phyloP scores from a whole-genome alignment of 2,329 filamentous ascomycete species.

The Nemania abortiva region DNA sequence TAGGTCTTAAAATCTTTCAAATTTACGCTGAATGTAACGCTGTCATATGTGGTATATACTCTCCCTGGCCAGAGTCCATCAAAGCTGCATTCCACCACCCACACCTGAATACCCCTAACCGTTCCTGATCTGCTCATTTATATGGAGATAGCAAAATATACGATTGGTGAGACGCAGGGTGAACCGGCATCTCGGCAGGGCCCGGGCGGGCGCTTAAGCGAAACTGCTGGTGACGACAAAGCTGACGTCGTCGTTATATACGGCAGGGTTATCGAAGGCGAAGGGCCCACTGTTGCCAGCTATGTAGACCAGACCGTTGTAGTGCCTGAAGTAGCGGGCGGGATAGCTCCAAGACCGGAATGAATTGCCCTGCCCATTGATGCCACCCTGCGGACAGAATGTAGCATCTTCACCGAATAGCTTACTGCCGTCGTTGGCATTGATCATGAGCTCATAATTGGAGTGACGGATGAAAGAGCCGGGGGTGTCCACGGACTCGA shows the following conservation, averaged over 20 bases:
- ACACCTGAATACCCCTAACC: neutral
- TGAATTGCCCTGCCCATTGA: conserved; percentile 63
- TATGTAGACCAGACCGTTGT: conserved; percentile 54
- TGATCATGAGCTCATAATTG: conserved; percentile 63
- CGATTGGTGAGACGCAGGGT: neutral
- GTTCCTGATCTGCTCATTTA: neutral
- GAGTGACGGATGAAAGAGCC: conserved; percentile 70
- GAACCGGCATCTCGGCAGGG: neutral
- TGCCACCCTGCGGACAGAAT: conserved; percentile 67
- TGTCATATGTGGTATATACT: neutral
- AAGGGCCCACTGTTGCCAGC: conserved; percentile 52
- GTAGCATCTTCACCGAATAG: conserved; percentile 71
- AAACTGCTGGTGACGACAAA: conserved; percentile 61
- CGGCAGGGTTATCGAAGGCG: conserved; percentile 61
- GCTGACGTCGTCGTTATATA: conserved; percentile 67
- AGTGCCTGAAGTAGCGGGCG: conserved; percentile 67
- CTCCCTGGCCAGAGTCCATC: neutral
- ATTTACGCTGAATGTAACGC: too few relatives aligned
- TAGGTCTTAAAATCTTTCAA: too few relatives aligned
- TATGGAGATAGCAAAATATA: neutral
- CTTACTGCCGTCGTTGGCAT: conserved; percentile 66
- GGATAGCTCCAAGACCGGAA: conserved; percentile 71
- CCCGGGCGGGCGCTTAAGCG: conserved; percentile 38
- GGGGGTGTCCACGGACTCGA: conserved; percentile 69
- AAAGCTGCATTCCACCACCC: neutral